Percentiles rank a stretch among this genome's conserved stretches.
Evolutionary conservation across 441 rosid species (phyloP).

Genomic region (Erodium moschatum): DNA sequence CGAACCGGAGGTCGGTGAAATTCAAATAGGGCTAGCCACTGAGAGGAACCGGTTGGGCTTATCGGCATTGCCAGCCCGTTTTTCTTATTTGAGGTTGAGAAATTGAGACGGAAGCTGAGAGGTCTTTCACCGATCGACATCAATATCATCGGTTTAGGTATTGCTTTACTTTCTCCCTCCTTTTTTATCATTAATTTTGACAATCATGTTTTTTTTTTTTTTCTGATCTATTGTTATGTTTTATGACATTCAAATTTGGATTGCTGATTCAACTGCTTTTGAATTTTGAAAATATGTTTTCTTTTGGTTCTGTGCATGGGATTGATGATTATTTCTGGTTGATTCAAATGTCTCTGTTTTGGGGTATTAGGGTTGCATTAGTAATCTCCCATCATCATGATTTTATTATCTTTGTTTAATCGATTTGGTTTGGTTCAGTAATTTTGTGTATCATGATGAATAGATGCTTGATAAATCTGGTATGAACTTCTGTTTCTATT

Average conservation of each 20-base stretch:
- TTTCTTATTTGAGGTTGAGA: neutral
- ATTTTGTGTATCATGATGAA: neutral
- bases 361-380: neutral
- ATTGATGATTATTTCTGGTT: conserved; percentile 1
- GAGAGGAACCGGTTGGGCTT: neutral
- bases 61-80: neutral
- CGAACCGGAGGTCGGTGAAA: neutral
- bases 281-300: neutral
- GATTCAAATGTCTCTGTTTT: neutral
- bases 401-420: neutral
- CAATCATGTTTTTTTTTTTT: neutral
- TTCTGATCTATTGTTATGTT: neutral
- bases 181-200: neutral
- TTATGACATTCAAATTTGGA: neutral
- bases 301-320: neutral
- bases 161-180: neutral
- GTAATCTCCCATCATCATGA: neutral
- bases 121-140: neutral
- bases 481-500: neutral
- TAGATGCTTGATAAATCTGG: neutral
- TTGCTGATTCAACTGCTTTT: neutral
- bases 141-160: neutral
- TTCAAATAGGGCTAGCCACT: too few relatives aligned
- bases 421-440: neutral
- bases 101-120: conserved; percentile 4